Evolutionary conservation across 2,329 filamentous ascomycete genomes (phyloP), one percentile per base, ranked within the genome.

Genomic region (Aspergillus eucalypticola): DNA sequence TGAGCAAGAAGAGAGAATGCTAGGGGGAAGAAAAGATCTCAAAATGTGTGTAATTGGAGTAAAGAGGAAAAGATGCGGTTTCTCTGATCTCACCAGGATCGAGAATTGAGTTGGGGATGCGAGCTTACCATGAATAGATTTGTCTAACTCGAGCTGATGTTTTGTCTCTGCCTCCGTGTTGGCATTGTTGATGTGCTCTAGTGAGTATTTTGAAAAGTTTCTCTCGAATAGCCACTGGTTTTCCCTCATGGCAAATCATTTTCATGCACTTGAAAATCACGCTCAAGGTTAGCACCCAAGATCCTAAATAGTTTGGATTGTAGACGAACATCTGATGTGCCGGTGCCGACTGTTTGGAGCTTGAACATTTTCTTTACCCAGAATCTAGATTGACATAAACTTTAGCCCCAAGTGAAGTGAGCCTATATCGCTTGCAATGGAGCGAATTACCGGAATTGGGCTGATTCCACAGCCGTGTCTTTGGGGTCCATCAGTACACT

Each of bases 361-460:
- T 78, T 78, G 66, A 83, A 83, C 81, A 82, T 83, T 66, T 82
- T 82, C 65, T 82, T 83, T 23, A 81, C 80, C 81, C 81, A 83
- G 61, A 82, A 82, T 50, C 81, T 82, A 62, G 46, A 48, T 3
- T 41, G 8, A 6, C 10, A 60, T 38, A 35, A 32, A 19, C 27
- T 27, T 60, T 56, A 54, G 50, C 17, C 13, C 3, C n/a, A 13
- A n/a, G 51, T 10, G 21, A 21, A 21, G 25, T 17, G 29, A 44
- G 4, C 17, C 3, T 21, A 44, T 25, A 8, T 21, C 4, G 2
- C 4, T 49, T 23, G 27, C 29, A 35, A 6, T 48, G n/a, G 21
- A 19, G 15, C 11, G 21, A 41, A 52, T 39, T 72, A 81, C 79
- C 79, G 71, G 61, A 83, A 83, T 65, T 83, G 81, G 38, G 81